Percentiles rank a stretch among this genome's conserved stretches.
Evolutionary conservation across 2,329 filamentous ascomycete genomes (phyloP).

Genomic region (Samsoniella hepiali): DNA sequence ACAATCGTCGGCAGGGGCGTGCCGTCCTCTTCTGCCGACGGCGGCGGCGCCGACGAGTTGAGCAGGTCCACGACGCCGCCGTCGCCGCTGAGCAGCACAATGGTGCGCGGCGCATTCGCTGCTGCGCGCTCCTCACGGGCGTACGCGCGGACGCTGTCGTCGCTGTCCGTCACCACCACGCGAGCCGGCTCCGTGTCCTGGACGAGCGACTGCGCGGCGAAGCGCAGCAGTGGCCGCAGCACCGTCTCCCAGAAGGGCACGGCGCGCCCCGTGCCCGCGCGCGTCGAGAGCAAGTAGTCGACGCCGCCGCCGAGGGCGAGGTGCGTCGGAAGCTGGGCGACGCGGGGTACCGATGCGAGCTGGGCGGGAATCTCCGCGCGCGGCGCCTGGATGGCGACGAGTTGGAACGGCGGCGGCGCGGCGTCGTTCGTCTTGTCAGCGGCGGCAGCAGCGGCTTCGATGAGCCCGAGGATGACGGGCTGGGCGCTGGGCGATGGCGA

Average conservation of each 20-base stretch:
- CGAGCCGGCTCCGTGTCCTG: constrained; percentile 7
- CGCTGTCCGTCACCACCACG: constrained; percentile 58
- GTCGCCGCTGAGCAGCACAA: constrained; percentile 83
- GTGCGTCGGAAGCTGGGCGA: constrained; percentile 39
- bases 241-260: constrained; percentile 52
- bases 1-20: constrained; percentile 43
- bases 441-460: constrained; percentile 35
- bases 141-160: constrained; percentile 62
- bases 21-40: constrained; percentile 3
- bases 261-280: constrained; percentile 61
- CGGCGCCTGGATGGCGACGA: constrained; percentile 29
- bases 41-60: constrained; percentile 50
- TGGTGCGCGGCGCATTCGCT: constrained; percentile 41
- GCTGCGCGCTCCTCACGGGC: constrained; percentile 38
- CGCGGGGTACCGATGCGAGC: constrained; percentile 35
- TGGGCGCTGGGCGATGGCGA: constrained; percentile 14
- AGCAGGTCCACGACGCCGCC: constrained; percentile 81
- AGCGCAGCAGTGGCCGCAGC: constrained; percentile 52
- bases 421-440: constrained; percentile 23
- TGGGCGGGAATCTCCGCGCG: constrained; percentile 34
- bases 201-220: constrained; percentile 32
- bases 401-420: constrained; percentile 25
- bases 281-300: constrained; percentile 66
- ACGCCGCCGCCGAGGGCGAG: constrained; percentile 31
- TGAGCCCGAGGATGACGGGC: constrained; percentile 38